Percentiles rank a stretch among this genome's conserved stretches.
phyloP scores from a whole-genome alignment of 805 yeast species.

The Saturnispora quitensis region DNA sequence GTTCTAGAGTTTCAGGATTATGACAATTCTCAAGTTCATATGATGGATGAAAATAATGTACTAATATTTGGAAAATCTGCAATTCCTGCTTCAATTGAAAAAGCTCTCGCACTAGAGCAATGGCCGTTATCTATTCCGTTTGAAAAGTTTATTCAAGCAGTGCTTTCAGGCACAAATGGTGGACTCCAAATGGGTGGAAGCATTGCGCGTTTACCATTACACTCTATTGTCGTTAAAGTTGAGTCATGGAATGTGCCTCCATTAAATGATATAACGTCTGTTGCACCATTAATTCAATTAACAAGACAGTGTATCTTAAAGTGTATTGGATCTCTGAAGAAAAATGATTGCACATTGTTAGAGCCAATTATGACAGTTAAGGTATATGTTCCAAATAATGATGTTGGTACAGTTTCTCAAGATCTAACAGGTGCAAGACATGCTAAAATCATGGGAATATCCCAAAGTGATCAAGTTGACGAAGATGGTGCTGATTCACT shows the following conservation, averaged over 20 bases:
- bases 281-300: slow-evolving; percentile 35
- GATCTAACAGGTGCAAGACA: slow-evolving; percentile 74
- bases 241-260: slow-evolving; percentile 42
- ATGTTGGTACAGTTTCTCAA: slow-evolving; percentile 74
- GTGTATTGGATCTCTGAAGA: slow-evolving; percentile 26
- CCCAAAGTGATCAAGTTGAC: slow-evolving; percentile 40
- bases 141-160: slow-evolving; percentile 43
- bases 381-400: slow-evolving; percentile 58
- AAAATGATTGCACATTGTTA: slow-evolving; percentile 42
- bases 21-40: slow-evolving; percentile 33
- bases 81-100: slow-evolving; percentile 19
- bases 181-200: slow-evolving; percentile 64
- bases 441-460: slow-evolving; percentile 64
- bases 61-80: slow-evolving; percentile 28
- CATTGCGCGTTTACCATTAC: slow-evolving; percentile 45
- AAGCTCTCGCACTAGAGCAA: slow-evolving; percentile 15
- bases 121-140: slow-evolving; percentile 43
- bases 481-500: slow-evolving; percentile 26
- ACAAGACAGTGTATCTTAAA: slow-evolving; percentile 37
- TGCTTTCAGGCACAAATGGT: slow-evolving; percentile 51
- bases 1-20: slow-evolving; percentile 14
- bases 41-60: slow-evolving; percentile 42
- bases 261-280: slow-evolving; percentile 31
- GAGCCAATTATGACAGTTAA: slow-evolving; percentile 84
- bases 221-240: slow-evolving; percentile 50